These are phyloP conservation scores for Cryptococcus sp. DNA, from an alignment of 1,284 basidiomycete genomes.

Conservation along the genomic window DNA sequence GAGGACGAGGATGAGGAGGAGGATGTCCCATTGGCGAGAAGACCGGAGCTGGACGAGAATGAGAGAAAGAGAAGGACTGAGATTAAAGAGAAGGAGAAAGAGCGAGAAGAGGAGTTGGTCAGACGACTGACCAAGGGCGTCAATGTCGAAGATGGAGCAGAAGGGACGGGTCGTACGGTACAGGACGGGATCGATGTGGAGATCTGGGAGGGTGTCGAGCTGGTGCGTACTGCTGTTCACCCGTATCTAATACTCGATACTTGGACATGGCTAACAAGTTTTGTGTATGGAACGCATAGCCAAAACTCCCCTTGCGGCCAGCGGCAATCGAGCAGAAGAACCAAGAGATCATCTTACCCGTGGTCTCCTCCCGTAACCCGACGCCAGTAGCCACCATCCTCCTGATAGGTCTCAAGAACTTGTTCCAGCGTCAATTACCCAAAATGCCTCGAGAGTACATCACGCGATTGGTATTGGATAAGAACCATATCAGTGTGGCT, in stretches of 20 bases:
- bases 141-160: constrained; percentile 63
- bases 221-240: constrained; percentile 24
- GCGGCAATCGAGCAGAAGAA: constrained; percentile 80
- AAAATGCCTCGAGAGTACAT: constrained; percentile 99
- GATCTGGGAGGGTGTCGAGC: constrained; percentile 48
- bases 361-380: constrained; percentile 79
- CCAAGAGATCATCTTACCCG: constrained; percentile 79
- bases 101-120: constrained; percentile 58
- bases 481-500: constrained; percentile 86
- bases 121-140: constrained; percentile 78
- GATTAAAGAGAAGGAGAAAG: constrained; percentile 23
- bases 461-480: constrained; percentile 89
- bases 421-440: constrained; percentile 96
- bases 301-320: constrained; percentile 59
- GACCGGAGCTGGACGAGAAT: not conserved
- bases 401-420: constrained; percentile 89
- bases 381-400: constrained; percentile 77
- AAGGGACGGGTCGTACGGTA: constrained; percentile 4
- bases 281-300: constrained; percentile 20
- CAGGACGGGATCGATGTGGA: constrained; percentile 36
- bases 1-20: constrained; percentile 6
- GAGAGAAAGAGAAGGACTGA: constrained; percentile 16
- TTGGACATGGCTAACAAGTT: not conserved
- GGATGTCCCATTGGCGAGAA: not conserved
- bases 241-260: not conserved